Evolutionary conservation across 148 eudicot genomes (phyloP).

Genomic region (Rhododendron griersonianum): DNA sequence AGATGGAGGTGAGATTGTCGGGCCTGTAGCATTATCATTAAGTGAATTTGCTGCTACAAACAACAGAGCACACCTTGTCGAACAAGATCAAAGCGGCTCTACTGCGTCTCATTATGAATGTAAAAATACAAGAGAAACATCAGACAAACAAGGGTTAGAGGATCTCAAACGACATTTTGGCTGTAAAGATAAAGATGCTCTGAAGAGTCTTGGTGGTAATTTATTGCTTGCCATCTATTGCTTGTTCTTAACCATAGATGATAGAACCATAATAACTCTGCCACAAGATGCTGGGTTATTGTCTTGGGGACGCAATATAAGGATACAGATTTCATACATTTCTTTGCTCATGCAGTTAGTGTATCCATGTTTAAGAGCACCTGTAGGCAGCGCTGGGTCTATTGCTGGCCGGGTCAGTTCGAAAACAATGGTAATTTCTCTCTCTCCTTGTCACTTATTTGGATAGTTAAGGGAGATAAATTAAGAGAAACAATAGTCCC

Average conservation of each 20-base stretch:
- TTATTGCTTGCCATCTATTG: not conserved
- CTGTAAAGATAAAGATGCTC: not conserved
- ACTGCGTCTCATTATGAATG: not conserved
- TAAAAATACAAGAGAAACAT: not conserved
- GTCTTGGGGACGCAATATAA: not conserved
- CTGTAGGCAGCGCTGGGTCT: not conserved
- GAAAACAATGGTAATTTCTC: not conserved
- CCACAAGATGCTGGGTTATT: not conserved
- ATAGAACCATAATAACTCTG: not conserved
- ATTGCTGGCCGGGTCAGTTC: not conserved
- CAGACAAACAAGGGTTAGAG: not conserved
- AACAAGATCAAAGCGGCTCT: too few relatives aligned
- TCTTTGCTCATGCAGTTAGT: not conserved
- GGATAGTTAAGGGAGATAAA: too few relatives aligned
- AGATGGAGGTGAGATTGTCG: too few relatives aligned
- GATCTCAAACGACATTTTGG: not conserved
- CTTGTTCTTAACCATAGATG: not conserved
- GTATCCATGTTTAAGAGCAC: not conserved
- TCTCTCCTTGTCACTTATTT: too few relatives aligned
- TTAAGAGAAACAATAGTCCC: not conserved
- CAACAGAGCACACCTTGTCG: too few relatives aligned
- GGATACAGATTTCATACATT: not conserved
- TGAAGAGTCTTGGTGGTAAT: not conserved
- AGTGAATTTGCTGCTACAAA: too few relatives aligned
- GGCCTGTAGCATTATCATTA: too few relatives aligned